Conservation (phyloP, 495 filamentous ascomycete genomes). For the Penicillium cosmopolitanum region DNA sequence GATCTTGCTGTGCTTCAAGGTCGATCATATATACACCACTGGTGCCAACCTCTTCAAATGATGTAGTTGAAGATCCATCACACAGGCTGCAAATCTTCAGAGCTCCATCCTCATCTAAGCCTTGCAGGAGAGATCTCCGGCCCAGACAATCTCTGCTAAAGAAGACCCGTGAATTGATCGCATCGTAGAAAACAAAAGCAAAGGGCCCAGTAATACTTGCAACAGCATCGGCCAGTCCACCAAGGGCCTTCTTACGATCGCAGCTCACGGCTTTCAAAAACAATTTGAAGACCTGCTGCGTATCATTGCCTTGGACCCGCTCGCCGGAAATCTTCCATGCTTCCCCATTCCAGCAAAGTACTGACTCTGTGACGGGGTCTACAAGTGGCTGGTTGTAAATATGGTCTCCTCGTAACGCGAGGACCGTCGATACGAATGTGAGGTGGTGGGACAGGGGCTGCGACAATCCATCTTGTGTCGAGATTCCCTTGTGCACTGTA, state of each 20-base stretch:
- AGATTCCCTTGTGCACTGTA: slow-evolving; percentile 27
- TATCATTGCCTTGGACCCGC: slow-evolving; percentile 72
- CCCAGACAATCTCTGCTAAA: slow-evolving; percentile 88
- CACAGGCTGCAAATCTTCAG: slow-evolving; percentile 78
- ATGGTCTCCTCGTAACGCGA: slow-evolving; percentile 77
- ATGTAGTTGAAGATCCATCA: slow-evolving; percentile 49
- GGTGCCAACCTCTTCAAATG: slow-evolving; percentile 81
- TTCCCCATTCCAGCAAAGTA: slow-evolving; percentile 98
- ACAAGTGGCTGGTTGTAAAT: slow-evolving; percentile 75
- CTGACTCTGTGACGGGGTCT: slow-evolving; percentile 61
- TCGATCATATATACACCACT: slow-evolving; percentile 74
- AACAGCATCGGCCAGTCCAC: slow-evolving; percentile 55
- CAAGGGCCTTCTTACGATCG: slow-evolving; percentile 24
- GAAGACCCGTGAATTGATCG: slow-evolving; percentile 59
- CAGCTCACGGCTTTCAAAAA: slow-evolving; percentile 54
- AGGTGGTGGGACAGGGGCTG: slow-evolving; percentile 45
- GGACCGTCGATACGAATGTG: slow-evolving; percentile 79
- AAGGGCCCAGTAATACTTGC: slow-evolving; percentile 79
- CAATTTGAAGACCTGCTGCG: slow-evolving; percentile 66
- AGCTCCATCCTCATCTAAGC: slow-evolving; percentile 43
- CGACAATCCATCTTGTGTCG: slow-evolving; percentile 21
- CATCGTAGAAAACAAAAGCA: slow-evolving; percentile 88
- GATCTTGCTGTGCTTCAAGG: slow-evolving; percentile 37
- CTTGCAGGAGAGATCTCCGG: slow-evolving; percentile 75
- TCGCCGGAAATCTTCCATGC: slow-evolving; percentile 76